These are phyloP conservation scores for Akanthomyces uredinophilus DNA, from an alignment of 2,329 filamentous ascomycete genomes.

Conservation along the genomic window DNA sequence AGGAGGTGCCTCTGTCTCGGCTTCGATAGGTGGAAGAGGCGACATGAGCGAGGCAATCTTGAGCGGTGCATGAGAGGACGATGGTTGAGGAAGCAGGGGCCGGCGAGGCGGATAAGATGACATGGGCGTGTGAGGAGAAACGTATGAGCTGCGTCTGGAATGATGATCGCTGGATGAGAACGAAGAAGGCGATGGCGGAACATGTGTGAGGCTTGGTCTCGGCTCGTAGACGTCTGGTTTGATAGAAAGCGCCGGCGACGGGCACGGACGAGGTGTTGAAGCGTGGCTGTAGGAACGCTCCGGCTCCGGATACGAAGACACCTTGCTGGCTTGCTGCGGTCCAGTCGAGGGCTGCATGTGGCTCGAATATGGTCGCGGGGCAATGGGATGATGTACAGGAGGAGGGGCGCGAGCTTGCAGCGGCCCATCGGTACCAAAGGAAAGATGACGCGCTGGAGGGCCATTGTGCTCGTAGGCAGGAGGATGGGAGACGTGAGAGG, in stretches of 20 bases:
- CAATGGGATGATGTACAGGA: conserved; percentile 26
- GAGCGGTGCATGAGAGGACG: conserved; percentile 32
- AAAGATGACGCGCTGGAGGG: conserved; percentile 27
- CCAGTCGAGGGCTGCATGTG: conserved; percentile 23
- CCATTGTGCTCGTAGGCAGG: conserved; percentile 29
- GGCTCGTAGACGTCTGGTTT: conserved; percentile 33
- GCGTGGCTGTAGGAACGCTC: conserved; percentile 35
- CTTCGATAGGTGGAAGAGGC: conserved; percentile 31
- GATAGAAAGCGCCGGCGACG: conserved; percentile 27
- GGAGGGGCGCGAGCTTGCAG: conserved; percentile 16
- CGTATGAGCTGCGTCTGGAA: conserved; percentile 28
- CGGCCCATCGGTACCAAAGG: conserved; percentile 31
- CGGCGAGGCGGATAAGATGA: conserved; percentile 25
- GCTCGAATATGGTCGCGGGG: conserved; percentile 21
- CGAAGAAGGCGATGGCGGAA: conserved; percentile 31
- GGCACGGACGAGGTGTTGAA: conserved; percentile 25
- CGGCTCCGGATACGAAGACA: conserved; percentile 35
- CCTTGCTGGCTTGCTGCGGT: conserved; percentile 29
- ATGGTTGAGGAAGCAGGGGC: conserved; percentile 21
- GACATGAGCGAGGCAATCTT: conserved; percentile 33
- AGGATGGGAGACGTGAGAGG: conserved; percentile 36
- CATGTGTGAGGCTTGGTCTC: conserved; percentile 32
- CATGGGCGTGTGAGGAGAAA: conserved; percentile 19
- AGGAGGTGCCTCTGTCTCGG: conserved; percentile 27
- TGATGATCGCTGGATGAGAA: conserved; percentile 26